Evolutionary conservation across 805 yeast species (phyloP), one percentile per base, ranked within the genome.

Genomic region (Candida easanensis): DNA sequence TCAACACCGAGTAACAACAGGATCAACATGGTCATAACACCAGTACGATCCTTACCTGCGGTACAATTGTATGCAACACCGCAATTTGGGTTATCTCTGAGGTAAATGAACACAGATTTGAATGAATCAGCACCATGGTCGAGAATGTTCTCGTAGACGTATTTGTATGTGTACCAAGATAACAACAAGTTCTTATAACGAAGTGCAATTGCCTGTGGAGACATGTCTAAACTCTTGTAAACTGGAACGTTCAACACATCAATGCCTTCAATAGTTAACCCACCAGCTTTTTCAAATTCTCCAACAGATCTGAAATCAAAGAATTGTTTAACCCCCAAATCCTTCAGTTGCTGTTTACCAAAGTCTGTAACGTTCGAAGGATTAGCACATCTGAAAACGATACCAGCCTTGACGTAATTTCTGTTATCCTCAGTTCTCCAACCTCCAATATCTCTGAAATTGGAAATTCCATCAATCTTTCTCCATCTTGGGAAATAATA

Each of bases 41-140:
- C 96, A 0, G 96, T 87, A 34, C 95, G 73, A 59, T 88, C 96
- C 60, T 87, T 88, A 2, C 96, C 96, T 1, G 91, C 91, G 4
- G 90, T 78, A 63, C 95, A 88, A 58, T 86, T 91, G 61, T 81
- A 77, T 9, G 83, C 62, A 45, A 88, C 64, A 3, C 77, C 74
- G 17, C 64, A 66, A n/a, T 65, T 61, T 3, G 79, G 73, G 32
- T 68, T 60, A 44, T 83, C 87, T 36, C 80, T 67, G 36, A 88
- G 65, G 54, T 69, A 77, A 36, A 65, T 61, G 53, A 86, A 76
- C 25, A 87, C 71, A 8, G 59, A 57, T 36, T 65, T 69, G 56
- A 75, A 82, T 5, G 77, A 67, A 4, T 54, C 59, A 1, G 62
- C 59, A 0, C 88, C 89, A 18, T 63, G 53, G 4, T 60, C 65